Base-by-base conservation (phyloP, 1,284 basidiomycete species). In the Irpex sp. region DNA sequence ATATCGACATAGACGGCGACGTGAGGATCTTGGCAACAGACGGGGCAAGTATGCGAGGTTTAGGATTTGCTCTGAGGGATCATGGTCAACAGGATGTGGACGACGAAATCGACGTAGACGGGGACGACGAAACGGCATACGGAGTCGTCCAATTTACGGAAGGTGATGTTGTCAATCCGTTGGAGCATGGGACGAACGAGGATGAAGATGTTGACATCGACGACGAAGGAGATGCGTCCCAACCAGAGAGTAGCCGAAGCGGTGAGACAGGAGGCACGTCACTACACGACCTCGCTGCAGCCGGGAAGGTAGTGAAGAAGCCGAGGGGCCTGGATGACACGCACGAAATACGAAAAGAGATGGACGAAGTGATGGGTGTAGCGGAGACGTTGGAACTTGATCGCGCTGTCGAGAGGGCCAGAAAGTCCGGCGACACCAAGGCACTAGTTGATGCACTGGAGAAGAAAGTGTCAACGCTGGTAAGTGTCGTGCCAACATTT, bases 31-130 rank as follows among this genome's bases (percentile, higher is more conserved):
- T 75, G 77, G 72, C 81, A 76, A 77, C 82, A 80, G 75, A 83
- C 65, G 80, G 79, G 20, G 81, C 81, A 32, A 81, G 80, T 73
- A 76, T 86, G 66, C 78, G 82, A 78, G 87, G 88, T 6, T 87
- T 87, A 32, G 94, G 94, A 11, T 93, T 95, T 78, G 85, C 90
- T 72, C 86, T 90, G 13, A 88, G 92, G 49, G 84, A 89, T 75
- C 82, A 80, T 7, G 80, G 85, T 20, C 83, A 87, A 20, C 83
- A 87, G 71, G 93, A 94, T 73, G 86, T 93, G 1, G 94, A 95
- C 18, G 93, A 93, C 27, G 93, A 94, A 43, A 84, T 95, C 7
- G 94, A 95, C 73, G 84, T 95, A 6, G 94, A 95, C 73, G 94
- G 94, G 2, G 92, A 93, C 70, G 94, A 95, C 75, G 87, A 90